phyloP scores from a whole-genome alignment of 805 yeast genomes.

The Nakazawaea anatomiae region DNA sequence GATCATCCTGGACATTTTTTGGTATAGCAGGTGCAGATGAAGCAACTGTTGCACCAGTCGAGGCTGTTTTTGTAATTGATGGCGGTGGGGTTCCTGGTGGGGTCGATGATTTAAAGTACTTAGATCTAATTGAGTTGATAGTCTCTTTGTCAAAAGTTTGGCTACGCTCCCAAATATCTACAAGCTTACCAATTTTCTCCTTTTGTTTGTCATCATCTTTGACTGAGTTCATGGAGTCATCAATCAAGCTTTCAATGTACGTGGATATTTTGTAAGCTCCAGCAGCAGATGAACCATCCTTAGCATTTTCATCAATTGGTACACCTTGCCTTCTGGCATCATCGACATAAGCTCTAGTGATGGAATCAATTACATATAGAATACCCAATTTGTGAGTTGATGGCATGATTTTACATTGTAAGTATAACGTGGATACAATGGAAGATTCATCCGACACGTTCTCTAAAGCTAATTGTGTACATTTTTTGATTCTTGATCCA shows the following conservation, averaged over 20 bases:
- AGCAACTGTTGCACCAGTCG: neutral
- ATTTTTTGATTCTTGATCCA: constrained; percentile 86
- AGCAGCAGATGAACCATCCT: constrained; percentile 68
- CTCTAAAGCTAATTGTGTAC: constrained; percentile 71
- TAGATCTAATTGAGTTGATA: constrained; percentile 49
- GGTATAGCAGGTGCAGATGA: constrained; percentile 5
- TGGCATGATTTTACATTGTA: constrained; percentile 68
- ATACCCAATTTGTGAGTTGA: constrained; percentile 85
- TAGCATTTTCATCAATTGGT: constrained; percentile 41
- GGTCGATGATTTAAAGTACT: constrained; percentile 58
- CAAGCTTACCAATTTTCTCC: constrained; percentile 74
- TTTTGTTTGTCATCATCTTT: constrained; percentile 44
- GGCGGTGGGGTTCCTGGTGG: constrained; percentile 68
- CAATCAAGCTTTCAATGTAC: constrained; percentile 56
- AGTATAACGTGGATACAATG: constrained; percentile 51
- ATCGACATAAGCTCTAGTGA: constrained; percentile 80
- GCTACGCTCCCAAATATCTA: constrained; percentile 90
- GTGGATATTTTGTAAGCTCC: constrained; percentile 63
- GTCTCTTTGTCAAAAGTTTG: constrained; percentile 62
- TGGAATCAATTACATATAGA: constrained; percentile 86
- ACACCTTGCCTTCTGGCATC: constrained; percentile 56
- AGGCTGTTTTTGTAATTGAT: constrained; percentile 18
- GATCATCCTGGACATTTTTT: constrained; percentile 30
- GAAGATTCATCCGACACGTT: constrained; percentile 47
- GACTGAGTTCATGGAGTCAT: constrained; percentile 54